A percentile compares a stretch with the other conserved stretches of the same genome.
phyloP scores from a whole-genome alignment of 2,329 filamentous ascomycete genomes.

The Massarina eburnea region DNA sequence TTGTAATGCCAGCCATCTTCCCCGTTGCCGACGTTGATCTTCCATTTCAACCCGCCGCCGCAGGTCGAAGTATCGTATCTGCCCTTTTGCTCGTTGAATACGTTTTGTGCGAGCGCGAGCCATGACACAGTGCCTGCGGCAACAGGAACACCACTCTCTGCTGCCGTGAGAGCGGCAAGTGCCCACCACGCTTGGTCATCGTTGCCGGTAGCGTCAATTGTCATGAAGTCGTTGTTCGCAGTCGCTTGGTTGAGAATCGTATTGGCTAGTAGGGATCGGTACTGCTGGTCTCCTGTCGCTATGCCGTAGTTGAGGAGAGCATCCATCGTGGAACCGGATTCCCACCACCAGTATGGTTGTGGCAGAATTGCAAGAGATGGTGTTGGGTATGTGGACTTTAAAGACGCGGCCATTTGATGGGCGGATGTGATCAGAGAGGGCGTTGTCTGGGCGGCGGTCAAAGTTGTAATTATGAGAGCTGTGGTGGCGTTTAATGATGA shows the following conservation, averaged over 20 bases:
- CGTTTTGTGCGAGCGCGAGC: constrained; percentile 66
- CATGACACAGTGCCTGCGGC: constrained; percentile 54
- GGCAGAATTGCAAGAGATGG: constrained; percentile 21
- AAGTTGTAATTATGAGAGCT: constrained; percentile 4
- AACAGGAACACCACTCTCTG: constrained; percentile 65
- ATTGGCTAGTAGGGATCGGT: constrained; percentile 36
- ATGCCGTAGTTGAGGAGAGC: constrained; percentile 43
- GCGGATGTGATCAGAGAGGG: constrained; percentile 16
- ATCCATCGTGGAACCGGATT: constrained; percentile 29
- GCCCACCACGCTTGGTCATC: constrained; percentile 76
- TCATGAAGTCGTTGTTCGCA: constrained; percentile 42
- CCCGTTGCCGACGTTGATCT: constrained; percentile 70
- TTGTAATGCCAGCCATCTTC: constrained; percentile 75
- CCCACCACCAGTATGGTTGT: constrained; percentile 33
- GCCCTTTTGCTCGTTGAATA: constrained; percentile 68
- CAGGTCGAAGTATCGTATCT: constrained; percentile 71
- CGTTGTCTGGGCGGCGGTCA: constrained; percentile 2
- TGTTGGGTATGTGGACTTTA: constrained; percentile 21
- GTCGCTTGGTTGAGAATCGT: constrained; percentile 30
- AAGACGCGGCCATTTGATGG: constrained; percentile 15
- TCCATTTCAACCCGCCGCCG: constrained; percentile 68
- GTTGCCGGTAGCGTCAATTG: constrained; percentile 55
- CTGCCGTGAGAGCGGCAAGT: constrained; percentile 65
- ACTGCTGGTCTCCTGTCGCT: constrained; percentile 45
- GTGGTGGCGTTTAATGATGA: constrained; percentile 1